Percentiles rank a stretch among this genome's conserved stretches.
phyloP scores from a whole-genome alignment of 768 basidiomycete species.

The Leccinellum rugosiceps region DNA sequence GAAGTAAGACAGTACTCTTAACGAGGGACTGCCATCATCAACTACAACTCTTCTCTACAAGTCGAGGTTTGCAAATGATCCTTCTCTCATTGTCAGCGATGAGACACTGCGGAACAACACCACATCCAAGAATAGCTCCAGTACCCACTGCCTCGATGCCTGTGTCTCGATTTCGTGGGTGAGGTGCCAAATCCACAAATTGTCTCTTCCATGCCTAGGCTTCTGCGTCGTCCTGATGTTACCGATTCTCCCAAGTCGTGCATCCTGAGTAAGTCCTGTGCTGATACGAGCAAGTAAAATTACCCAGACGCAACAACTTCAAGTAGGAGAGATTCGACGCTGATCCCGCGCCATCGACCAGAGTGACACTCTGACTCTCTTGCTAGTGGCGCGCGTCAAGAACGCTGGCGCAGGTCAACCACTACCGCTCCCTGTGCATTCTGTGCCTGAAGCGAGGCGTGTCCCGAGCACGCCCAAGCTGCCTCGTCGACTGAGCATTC shows the following conservation, averaged over 20 bases:
- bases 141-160: conserved; percentile 14
- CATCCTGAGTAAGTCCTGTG: conserved; percentile 16
- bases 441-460: conserved; percentile 6
- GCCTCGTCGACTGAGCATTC: conserved; percentile 29
- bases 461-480: conserved; percentile 22
- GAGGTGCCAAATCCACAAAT: background rate
- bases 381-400: background rate
- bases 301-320: background rate
- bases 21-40: too few relatives aligned
- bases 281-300: conserved; percentile 5
- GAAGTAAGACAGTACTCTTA: too few relatives aligned
- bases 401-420: background rate
- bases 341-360: conserved; percentile 8
- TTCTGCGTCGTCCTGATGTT: conserved; percentile 3
- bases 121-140: too few relatives aligned
- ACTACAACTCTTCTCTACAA: too few relatives aligned
- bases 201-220: background rate
- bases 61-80: too few relatives aligned
- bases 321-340: background rate
- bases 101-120: too few relatives aligned
- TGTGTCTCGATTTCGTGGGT: conserved; percentile 11
- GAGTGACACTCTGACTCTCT: conserved; percentile 21
- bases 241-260: conserved; percentile 9
- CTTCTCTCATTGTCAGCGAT: too few relatives aligned
- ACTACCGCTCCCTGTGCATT: background rate